Percentiles rank a stretch among this genome's conserved stretches.
These are phyloP conservation scores for Claviceps humidiphila DNA, from an alignment of 2,329 filamentous ascomycete genomes.

Conservation along the genomic window DNA sequence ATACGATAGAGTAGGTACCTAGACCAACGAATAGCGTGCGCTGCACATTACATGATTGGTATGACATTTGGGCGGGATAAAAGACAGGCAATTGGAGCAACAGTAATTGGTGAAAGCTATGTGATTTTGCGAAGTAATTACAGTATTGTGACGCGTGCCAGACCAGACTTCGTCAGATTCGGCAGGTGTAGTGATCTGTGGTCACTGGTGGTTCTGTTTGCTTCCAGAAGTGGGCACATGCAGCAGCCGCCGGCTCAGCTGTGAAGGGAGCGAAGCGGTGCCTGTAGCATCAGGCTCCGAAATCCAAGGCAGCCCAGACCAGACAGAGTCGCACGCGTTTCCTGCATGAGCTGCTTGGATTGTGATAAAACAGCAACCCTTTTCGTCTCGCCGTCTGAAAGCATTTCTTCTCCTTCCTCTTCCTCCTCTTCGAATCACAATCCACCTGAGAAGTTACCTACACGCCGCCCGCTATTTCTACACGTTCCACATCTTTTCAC, in stretches of 20 bases:
- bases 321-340: constrained; percentile 1
- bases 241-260: background rate
- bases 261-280: background rate
- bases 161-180: background rate
- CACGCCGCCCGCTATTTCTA: background rate
- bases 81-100: too few relatives aligned
- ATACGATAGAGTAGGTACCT: too few relatives aligned
- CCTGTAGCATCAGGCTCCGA: constrained; percentile 6
- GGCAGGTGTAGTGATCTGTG: background rate
- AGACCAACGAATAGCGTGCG: too few relatives aligned
- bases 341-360: background rate
- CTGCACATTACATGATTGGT: too few relatives aligned
- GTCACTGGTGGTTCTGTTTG: constrained; percentile 12
- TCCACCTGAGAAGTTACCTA: background rate
- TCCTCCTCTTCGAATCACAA: background rate
- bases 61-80: too few relatives aligned
- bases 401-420: background rate
- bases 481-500: background rate
- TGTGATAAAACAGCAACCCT: background rate
- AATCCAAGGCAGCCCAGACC: constrained; percentile 1
- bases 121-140: too few relatives aligned
- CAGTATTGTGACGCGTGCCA: background rate
- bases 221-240: constrained; percentile 13
- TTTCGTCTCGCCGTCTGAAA: background rate
- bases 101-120: too few relatives aligned